Conservation (phyloP, 495 filamentous ascomycete species). For the Platismatia glauca region DNA sequence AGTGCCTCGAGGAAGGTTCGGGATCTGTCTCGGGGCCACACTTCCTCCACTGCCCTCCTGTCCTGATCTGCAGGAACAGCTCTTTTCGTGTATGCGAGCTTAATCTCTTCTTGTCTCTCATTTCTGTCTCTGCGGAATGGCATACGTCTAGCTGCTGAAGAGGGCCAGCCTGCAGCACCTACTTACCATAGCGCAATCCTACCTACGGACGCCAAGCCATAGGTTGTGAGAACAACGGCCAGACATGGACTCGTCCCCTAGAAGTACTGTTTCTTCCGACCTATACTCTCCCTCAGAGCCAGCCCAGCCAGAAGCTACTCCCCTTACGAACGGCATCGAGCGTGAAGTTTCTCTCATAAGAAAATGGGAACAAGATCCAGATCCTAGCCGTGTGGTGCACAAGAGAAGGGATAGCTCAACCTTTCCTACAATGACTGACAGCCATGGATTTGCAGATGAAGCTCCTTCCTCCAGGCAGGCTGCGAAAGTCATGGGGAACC, state of each 20-base stretch:
- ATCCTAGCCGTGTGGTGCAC: not conserved
- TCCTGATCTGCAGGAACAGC: constrained; percentile 2
- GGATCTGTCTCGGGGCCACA: not conserved
- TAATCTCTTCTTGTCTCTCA: constrained; percentile 2
- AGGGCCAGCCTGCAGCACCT: not conserved
- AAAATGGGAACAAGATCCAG: constrained; percentile 14
- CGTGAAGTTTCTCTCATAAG: constrained; percentile 4
- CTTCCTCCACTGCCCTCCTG: constrained; percentile 7
- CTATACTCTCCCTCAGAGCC: constrained; percentile 18
- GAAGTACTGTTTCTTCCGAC: constrained; percentile 21
- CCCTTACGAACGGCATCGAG: not conserved
- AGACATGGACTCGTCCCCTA: constrained; percentile 19
- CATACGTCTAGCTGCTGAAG: not conserved
- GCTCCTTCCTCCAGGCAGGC: not conserved
- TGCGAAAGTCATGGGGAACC: not conserved
- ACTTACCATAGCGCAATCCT: not conserved
- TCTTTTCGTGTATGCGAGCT: constrained; percentile 4
- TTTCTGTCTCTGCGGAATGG: constrained; percentile 1
- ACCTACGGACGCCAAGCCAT: not conserved
- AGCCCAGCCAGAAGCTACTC: constrained; percentile 6
- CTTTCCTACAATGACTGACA: not conserved
- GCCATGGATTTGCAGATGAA: constrained; percentile 1
- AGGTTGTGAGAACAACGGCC: constrained; percentile 4
- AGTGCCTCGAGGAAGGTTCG: not conserved
- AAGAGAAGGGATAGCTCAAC: not conserved